phyloP scores from a whole-genome alignment of 2,329 filamentous ascomycete species.

The Lasiodiplodia gonubiensis region DNA sequence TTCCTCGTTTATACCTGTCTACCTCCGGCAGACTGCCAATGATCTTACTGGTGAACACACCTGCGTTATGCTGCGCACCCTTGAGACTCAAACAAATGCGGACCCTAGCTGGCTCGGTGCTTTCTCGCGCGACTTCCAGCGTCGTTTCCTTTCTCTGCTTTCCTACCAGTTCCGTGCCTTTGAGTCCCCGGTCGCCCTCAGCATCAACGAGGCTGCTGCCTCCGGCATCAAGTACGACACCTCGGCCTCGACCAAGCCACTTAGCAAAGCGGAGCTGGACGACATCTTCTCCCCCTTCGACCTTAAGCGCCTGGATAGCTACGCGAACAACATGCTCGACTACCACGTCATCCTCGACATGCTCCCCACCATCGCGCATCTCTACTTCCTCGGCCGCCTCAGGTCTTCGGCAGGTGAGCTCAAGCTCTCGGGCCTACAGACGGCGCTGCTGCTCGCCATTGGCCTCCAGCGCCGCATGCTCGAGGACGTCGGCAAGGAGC shows the following conservation, averaged over 20 bases:
- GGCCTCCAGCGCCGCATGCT: conserved; percentile 90
- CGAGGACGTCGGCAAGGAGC: conserved; percentile 78
- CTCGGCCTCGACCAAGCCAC: conserved; percentile 56
- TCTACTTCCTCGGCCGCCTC: conserved; percentile 85
- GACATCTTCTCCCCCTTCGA: conserved; percentile 85
- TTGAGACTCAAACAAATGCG: conserved; percentile 56
- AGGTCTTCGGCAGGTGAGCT: conserved; percentile 58
- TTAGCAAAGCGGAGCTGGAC: conserved; percentile 80
- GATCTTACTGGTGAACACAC: conserved; percentile 97
- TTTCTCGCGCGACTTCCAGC: conserved; percentile 91
- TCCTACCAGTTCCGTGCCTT: conserved; percentile 93
- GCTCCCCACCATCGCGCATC: conserved; percentile 77
- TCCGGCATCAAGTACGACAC: conserved; percentile 71
- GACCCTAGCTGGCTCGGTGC: conserved; percentile 82
- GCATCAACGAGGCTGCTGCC: conserved; percentile 84
- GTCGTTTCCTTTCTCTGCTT: conserved; percentile 85
- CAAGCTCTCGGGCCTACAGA: conserved; percentile 80
- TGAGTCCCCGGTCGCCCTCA: conserved; percentile 76
- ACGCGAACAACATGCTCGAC: conserved; percentile 95
- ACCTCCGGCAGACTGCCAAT: conserved; percentile 92
- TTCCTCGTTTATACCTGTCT: conserved; percentile 83
- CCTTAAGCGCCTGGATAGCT: conserved; percentile 91
- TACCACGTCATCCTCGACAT: conserved; percentile 97
- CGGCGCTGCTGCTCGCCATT: conserved; percentile 79
- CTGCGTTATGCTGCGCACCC: conserved; percentile 91